Evolutionary conservation across 352 stramenopile genomes (phyloP), one percentile per base, ranked within the genome.

Genomic region (Thraustochytrium striatum): DNA sequence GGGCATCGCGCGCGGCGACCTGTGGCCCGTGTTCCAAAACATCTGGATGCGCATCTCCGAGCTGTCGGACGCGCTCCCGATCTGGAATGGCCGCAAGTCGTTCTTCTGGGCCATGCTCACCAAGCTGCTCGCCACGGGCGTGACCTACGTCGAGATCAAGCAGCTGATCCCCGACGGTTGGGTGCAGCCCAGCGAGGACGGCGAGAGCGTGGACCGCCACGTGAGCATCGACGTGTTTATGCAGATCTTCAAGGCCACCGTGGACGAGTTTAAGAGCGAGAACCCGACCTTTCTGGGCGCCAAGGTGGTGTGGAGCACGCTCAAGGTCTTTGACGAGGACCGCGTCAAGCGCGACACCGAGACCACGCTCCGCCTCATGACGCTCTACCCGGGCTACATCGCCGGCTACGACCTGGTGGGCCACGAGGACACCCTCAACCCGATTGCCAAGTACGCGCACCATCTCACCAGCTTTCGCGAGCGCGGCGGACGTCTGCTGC

Each of bases 61-160:
- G 47, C 58, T 81, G 43, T 69, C 41, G 7, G 58, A 81, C 52
- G 21, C 72, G 9, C n/a, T 79, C 38, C 72, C 72, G 38, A 32
- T 81, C 33, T 81, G 62, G 58, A 28, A 58, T 33, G 72, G 72
- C 58, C 11, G 25, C 19, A 44, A 78, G 21, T 81, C 72, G 7
- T 81, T 79, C 72, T 81, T 81, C 25, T 81, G 62, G 58, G 16
- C n/a, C 35, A 81, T 81, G 21, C 62, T 81, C 41, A 61, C 11
- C 16, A 57, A 81, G 58, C 58, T 79, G 13, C 52, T 82, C 30
- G 50, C 81, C 38, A 79, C 72, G 19, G 72, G 72, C 35, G 72
- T 81, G 3, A 82, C 59, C 11, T 81, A 81, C 52, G 58, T 81
- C n/a, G 72, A 81, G 35, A 25, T 81, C 47, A 81, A 81, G 35